Conservation (phyloP, 192 early-diverging fungal species). For the Backusella tarrabulga region DNA sequence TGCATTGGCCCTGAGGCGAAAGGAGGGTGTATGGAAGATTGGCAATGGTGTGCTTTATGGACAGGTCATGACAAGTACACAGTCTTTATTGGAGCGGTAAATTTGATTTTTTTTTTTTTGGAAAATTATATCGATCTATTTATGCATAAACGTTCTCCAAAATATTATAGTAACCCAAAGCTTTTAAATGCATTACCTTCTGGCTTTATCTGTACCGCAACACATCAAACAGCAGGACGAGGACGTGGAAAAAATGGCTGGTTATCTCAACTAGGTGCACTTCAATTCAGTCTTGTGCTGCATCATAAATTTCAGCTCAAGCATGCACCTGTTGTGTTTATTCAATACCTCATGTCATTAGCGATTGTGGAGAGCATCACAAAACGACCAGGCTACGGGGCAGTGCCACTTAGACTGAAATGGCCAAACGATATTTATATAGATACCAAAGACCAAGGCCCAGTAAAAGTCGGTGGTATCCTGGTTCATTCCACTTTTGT, state of each 20-base stretch:
- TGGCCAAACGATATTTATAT: conserved; percentile 99
- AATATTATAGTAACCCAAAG: conserved; percentile 52
- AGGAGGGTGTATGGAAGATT: conserved; percentile 38
- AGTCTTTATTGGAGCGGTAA: conserved; percentile 89
- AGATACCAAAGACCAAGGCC: conserved; percentile 34
- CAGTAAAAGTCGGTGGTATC: conserved; percentile 86
- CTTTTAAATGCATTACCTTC: conserved; percentile 65
- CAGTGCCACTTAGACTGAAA: conserved; percentile 83
- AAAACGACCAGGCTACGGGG: conserved; percentile 69
- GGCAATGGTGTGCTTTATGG: conserved; percentile 81
- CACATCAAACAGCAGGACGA: conserved; percentile 80
- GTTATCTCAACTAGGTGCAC: conserved; percentile 89
- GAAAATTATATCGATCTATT: too few relatives aligned
- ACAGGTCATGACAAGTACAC: conserved; percentile 79
- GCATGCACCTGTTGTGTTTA: conserved; percentile 76
- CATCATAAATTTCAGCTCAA: conserved; percentile 57
- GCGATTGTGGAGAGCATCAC: conserved; percentile 78
- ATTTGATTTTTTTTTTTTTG: not conserved
- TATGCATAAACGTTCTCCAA: too few relatives aligned
- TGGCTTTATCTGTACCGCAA: conserved; percentile 84
- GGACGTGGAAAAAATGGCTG: conserved; percentile 90
- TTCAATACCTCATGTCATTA: conserved; percentile 92
- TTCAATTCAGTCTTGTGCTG: conserved; percentile 84
- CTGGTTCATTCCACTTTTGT: conserved; percentile 81
- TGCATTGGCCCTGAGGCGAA: conserved; percentile 45